Conservation (phyloP, 305 asterid genomes). For the Fraxinus platypoda region DNA sequence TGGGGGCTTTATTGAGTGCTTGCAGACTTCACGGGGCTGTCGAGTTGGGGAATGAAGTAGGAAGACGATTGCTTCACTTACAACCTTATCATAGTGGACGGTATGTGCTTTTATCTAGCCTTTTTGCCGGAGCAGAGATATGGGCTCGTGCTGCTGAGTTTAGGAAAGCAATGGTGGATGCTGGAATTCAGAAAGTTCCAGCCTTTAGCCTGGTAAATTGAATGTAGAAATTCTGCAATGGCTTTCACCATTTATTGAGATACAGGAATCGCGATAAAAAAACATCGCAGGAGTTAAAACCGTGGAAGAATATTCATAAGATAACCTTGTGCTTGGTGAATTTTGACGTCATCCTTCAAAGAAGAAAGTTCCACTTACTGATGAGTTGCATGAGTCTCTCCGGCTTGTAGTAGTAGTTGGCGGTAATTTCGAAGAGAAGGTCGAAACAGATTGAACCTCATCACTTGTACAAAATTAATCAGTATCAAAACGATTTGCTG, state of each 20-base stretch:
- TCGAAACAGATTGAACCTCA: background rate
- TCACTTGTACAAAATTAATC: background rate
- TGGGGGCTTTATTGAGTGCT: constrained; percentile 81
- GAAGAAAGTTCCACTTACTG: background rate
- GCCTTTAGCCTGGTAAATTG: constrained; percentile 22
- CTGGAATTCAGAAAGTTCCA: constrained; percentile 64
- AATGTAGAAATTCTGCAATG: too few relatives aligned
- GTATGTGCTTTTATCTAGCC: constrained; percentile 67
- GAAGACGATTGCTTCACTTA: constrained; percentile 44
- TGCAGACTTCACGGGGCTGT: constrained; percentile 72
- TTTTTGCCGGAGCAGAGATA: constrained; percentile 67
- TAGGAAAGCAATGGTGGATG: constrained; percentile 63
- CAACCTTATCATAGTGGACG: constrained; percentile 62
- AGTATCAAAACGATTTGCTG: background rate
- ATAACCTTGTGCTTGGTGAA: background rate
- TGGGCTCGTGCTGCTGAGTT: constrained; percentile 73
- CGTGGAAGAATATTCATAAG: background rate
- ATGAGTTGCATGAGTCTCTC: background rate
- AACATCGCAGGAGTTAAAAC: background rate
- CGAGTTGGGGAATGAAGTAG: constrained; percentile 66
- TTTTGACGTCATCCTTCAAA: background rate
- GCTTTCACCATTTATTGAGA: too few relatives aligned
- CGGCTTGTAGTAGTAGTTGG: background rate
- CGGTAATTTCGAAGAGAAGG: background rate
- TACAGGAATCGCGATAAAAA: too few relatives aligned